phyloP scores from a whole-genome alignment of 495 filamentous ascomycete genomes.

The Penicillium atrosanguineum region DNA sequence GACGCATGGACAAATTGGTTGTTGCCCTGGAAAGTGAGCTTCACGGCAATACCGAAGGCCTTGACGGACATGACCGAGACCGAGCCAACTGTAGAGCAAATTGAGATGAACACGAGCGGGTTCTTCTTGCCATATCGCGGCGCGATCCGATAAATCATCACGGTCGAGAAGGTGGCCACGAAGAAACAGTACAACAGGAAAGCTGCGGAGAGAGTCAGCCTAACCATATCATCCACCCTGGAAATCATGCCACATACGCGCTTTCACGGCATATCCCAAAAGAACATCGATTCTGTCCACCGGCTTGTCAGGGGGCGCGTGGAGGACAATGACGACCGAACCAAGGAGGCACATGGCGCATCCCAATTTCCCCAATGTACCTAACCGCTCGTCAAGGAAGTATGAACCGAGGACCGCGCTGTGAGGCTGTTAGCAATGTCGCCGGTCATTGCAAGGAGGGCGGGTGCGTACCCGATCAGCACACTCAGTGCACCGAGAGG shows the following conservation, averaged over 20 bases:
- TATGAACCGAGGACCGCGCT: slow-evolving; percentile 90
- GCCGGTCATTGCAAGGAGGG: not conserved
- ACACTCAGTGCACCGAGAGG: slow-evolving; percentile 91
- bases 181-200: slow-evolving; percentile 80
- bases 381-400: slow-evolving; percentile 85
- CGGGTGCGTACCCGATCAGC: slow-evolving; percentile 68
- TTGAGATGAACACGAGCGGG: slow-evolving; percentile 91
- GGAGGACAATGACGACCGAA: slow-evolving; percentile 94
- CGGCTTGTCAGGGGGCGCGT: slow-evolving; percentile 90
- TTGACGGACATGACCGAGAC: slow-evolving; percentile 99
- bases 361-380: slow-evolving; percentile 85
- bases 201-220: slow-evolving; percentile 46
- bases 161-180: slow-evolving; percentile 74
- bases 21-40: slow-evolving; percentile 83
- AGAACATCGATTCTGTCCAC: slow-evolving; percentile 87
- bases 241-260: slow-evolving; percentile 56
- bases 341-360: slow-evolving; percentile 96
- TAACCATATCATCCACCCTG: not conserved
- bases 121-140: slow-evolving; percentile 90
- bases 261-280: slow-evolving; percentile 79
- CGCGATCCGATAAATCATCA: slow-evolving; percentile 96
- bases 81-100: slow-evolving; percentile 94
- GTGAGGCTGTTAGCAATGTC: slow-evolving; percentile 29
- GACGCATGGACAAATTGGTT: slow-evolving; percentile 94
- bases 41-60: slow-evolving; percentile 94